Evolutionary conservation across 768 basidiomycete species (phyloP), one percentile per base, ranked within the genome.

Genomic region (Rhodotorula taiwanensis): DNA sequence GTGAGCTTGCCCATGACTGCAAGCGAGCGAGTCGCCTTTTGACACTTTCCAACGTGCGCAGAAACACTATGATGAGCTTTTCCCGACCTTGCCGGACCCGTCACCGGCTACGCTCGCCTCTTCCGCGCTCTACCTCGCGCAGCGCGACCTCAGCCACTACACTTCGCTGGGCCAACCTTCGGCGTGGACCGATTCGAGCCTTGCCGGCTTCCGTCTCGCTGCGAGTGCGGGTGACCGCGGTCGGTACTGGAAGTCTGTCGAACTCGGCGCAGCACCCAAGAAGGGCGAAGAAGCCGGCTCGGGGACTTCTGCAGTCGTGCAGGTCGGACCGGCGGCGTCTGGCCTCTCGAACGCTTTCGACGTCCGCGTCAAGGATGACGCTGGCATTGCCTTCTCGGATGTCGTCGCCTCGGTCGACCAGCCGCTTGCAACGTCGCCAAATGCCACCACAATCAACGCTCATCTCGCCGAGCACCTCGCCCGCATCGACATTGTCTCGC

Each of bases 61-160:
- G 90, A 90, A 89, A 83, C 86, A 94, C 73, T 81, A 83, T 71
- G 79, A 84, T 44, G 82, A 87, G 60, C 78, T 95, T n/a, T 91
- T 95, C 78, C 87, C 87, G 4, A 79, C 82, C 0, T 69, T 84
- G 4, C 67, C 78, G 10, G 76, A 81, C 21, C 85, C 88, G 4
- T 79, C 81, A 2, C 77, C 85, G 0, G 82, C 84, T 50, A 71
- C 87, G 16, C 77, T 92, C 9, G 88, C 86, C 4, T 86, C 88
- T 73, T 87, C 87, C 1, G 90, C 87, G 0, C 79, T 95, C 11
- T 94, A 81, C 72, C 77, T 89, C 16, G 80, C 79, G 23, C 81
- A 89, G 21, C 83, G 87, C 44, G 86, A 87, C 62, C 81, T 81
- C 33, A 58, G 41, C 50, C 71, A 50, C 13, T 60, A 31, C 39